Evolutionary conservation across 78 protist genomes (phyloP).

Genomic region (Dictyostelium purpureum): DNA sequence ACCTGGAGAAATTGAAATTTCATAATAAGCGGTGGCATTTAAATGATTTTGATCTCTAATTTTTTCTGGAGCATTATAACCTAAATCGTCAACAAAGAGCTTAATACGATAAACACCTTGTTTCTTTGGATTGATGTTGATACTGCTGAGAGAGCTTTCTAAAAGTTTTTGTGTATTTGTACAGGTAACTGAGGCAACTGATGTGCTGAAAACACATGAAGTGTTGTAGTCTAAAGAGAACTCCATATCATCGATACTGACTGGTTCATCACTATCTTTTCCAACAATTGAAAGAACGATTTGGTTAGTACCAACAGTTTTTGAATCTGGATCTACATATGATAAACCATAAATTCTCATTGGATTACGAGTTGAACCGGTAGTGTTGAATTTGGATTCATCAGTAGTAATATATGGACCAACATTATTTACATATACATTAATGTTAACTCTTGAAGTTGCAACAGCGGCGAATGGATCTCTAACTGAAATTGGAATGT

Average conservation of each 20-base stretch:
- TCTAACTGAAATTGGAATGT: not conserved
- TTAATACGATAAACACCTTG: not conserved
- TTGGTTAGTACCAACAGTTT: not conserved
- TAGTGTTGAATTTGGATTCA: not conserved
- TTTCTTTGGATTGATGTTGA: not conserved
- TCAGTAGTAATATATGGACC: slow-evolving; percentile 14
- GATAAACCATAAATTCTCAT: not conserved
- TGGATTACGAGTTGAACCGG: not conserved
- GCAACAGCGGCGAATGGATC: not conserved
- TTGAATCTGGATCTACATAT: slow-evolving; percentile 20
- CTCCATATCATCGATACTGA: not conserved
- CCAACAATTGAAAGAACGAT: not conserved
- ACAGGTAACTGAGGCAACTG: not conserved
- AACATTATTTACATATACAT: not conserved
- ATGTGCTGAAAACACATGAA: not conserved
- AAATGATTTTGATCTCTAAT: not conserved
- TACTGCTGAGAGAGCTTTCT: not conserved
- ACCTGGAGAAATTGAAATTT: not conserved
- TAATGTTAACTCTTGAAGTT: not conserved
- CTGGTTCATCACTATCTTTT: not conserved
- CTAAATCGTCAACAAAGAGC: slow-evolving; percentile 14
- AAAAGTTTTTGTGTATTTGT: not conserved
- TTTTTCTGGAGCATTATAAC: not conserved
- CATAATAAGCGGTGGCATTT: not conserved
- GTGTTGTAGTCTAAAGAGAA: not conserved